Evolutionary conservation across 139 green algal genomes (phyloP).

Genomic region (Chlorella sp.): DNA sequence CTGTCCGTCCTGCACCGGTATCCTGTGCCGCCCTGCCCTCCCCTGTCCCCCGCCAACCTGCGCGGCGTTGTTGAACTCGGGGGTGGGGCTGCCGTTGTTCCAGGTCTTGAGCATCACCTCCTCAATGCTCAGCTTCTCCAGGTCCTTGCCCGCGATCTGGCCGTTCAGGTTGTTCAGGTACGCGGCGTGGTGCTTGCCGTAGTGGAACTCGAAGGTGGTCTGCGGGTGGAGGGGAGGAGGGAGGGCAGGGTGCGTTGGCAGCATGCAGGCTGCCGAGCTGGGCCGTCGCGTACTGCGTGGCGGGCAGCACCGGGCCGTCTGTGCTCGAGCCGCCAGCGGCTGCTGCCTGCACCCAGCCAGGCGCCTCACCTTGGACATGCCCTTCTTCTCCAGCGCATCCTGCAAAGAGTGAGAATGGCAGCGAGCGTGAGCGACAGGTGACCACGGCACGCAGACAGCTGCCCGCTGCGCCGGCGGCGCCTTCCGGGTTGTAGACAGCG

Average conservation of each 20-base stretch:
- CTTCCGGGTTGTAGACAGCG: neutral
- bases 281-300: too few relatives aligned
- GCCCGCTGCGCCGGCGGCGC: neutral
- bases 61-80: slow-evolving; percentile 95
- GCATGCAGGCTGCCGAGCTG: too few relatives aligned
- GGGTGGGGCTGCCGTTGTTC: slow-evolving; percentile 87
- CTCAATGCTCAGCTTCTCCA: slow-evolving; percentile 88
- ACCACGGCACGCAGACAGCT: too few relatives aligned
- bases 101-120: slow-evolving; percentile 85
- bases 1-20: too few relatives aligned
- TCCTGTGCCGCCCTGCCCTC: neutral
- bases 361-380: slow-evolving; percentile 51
- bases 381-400: slow-evolving; percentile 54
- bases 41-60: slow-evolving; percentile 66
- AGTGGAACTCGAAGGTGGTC: slow-evolving; percentile 89
- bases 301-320: too few relatives aligned
- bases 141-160: slow-evolving; percentile 90
- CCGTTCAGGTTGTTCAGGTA: slow-evolving; percentile 96
- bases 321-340: neutral
- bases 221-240: slow-evolving; percentile 4
- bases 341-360: neutral
- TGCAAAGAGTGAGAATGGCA: slow-evolving; percentile 1
- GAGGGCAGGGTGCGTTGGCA: neutral
- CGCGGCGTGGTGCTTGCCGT: slow-evolving; percentile 92
- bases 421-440: slow-evolving; percentile 12